Evolutionary conservation across 2,329 filamentous ascomycete genomes (phyloP), one percentile per base, ranked within the genome.

Genomic region (Verticillium isaacii): DNA sequence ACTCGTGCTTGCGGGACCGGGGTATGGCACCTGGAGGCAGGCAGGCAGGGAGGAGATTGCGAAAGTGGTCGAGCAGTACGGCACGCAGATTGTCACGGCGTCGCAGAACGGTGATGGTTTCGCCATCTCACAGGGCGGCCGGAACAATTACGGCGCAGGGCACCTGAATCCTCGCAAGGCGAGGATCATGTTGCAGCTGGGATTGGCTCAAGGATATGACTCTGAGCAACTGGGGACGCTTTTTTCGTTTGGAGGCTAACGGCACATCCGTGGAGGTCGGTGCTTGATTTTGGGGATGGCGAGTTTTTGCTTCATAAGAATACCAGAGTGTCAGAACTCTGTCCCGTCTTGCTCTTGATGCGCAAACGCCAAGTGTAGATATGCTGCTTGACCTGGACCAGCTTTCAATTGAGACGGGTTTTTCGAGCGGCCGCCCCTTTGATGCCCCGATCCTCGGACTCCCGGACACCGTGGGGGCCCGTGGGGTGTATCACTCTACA

Each of bases 1-100:
- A 1, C 75, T 87, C 11, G 81, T 87, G 1, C 80, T 81, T 25
- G 84, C 83, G 0, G 84, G 83, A 7, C 76, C 83, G 39, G 84
- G 84, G 1, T 82, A 82, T 2, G 84, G 84, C 6, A 79, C 80
- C 1, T 78, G 82, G 72, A 78, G 76, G 3, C 70, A 70, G 0
- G 67, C 67, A 1, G 80, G 78, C 17, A 65, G 67, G 3, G 64
- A 70, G 19, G 79, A 76, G 25, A 76, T 84, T 11, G 71, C 79
- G 58, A 71, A 73, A 6, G 68, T 83, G 7, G 76, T 79, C 59
- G 76, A 77, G 63, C 76, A 76, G 17, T 78, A 79, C 15, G 73
- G 74, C 9, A 80, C 79, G 0, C 79, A 82, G 5, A 77, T 86
- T 17, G 77, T 86, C 1, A 78, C 79, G 25, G 84, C 80, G 61